Conservation (phyloP, 1,284 basidiomycete species). For the Dichomitus squalens region DNA sequence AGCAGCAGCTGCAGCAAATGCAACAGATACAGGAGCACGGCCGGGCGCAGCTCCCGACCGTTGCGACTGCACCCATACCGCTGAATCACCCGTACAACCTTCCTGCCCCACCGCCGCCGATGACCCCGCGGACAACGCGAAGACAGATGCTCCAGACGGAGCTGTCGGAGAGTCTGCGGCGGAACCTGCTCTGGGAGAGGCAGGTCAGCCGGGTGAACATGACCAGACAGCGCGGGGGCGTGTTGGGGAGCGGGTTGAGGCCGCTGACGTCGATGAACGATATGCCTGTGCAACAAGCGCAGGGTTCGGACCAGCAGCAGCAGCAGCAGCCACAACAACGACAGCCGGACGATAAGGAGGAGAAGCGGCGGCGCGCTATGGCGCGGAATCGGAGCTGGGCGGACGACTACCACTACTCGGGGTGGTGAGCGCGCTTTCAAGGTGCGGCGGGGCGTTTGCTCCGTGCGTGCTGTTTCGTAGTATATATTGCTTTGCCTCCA, state of each 20-base stretch:
- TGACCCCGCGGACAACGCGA: constrained; percentile 84
- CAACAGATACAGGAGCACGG: constrained; percentile 11
- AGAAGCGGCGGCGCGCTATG: constrained; percentile 45
- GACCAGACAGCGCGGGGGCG: constrained; percentile 37
- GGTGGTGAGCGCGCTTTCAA: constrained; percentile 49
- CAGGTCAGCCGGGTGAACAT: constrained; percentile 61
- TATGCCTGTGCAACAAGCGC: constrained; percentile 22
- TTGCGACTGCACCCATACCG: constrained; percentile 53
- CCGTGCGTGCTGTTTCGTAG: not conserved
- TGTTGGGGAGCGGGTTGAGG: constrained; percentile 38
- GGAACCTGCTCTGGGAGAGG: constrained; percentile 86
- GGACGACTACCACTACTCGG: constrained; percentile 64
- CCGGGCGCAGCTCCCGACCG: constrained; percentile 28
- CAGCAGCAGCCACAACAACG: constrained; percentile 5
- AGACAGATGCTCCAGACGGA: constrained; percentile 85
- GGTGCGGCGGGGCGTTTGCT: not conserved
- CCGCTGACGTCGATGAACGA: constrained; percentile 42
- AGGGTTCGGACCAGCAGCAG: constrained; percentile 21
- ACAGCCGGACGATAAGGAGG: constrained; percentile 37
- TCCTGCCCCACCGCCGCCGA: constrained; percentile 66
- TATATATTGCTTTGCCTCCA: not conserved
- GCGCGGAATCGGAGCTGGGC: constrained; percentile 70
- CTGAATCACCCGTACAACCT: constrained; percentile 75
- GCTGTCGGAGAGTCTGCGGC: constrained; percentile 81
- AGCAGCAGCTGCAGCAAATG: constrained; percentile 2